Evolutionary conservation across 805 yeast genomes (phyloP).

Genomic region (Candida suzukii): DNA sequence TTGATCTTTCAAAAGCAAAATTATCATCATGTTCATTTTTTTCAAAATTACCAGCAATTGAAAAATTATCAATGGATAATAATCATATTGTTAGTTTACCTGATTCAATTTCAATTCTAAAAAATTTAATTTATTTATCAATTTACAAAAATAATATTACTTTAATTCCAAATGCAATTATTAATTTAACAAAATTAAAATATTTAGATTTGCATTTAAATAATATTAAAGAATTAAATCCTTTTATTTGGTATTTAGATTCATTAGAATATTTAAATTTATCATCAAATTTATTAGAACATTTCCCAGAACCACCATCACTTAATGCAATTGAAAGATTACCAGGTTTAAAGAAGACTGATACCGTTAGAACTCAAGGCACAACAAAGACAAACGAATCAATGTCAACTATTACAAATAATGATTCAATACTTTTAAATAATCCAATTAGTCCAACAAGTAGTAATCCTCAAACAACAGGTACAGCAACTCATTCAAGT

Average conservation of each 20-base stretch:
- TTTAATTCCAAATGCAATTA: constrained; percentile 59
- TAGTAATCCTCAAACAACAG: too few species aligned
- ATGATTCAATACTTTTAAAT: neutral
- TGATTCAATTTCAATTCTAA: constrained; percentile 51
- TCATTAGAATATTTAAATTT: constrained; percentile 56
- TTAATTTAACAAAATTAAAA: constrained; percentile 50
- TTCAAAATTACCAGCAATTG: constrained; percentile 54
- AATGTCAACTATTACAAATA: neutral
- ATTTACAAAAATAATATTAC: constrained; percentile 70
- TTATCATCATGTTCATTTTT: constrained; percentile 70
- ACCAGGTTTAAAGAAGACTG: neutral
- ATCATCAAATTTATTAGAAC: constrained; percentile 62
- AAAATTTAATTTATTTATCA: constrained; percentile 58
- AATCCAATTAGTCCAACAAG: neutral
- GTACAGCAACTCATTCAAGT: too few species aligned
- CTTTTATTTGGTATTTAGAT: constrained; percentile 56
- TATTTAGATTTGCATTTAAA: constrained; percentile 78
- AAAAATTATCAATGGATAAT: constrained; percentile 67
- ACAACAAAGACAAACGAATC: neutral
- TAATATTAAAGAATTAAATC: constrained; percentile 64
- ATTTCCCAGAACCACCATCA: constrained; percentile 46
- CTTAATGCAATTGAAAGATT: neutral
- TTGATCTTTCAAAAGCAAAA: constrained; percentile 79
- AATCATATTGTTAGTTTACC: constrained; percentile 81
- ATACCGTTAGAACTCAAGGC: neutral